phyloP scores from a whole-genome alignment of 176 grass and related monocot species.

The Ensete glaucum region DNA sequence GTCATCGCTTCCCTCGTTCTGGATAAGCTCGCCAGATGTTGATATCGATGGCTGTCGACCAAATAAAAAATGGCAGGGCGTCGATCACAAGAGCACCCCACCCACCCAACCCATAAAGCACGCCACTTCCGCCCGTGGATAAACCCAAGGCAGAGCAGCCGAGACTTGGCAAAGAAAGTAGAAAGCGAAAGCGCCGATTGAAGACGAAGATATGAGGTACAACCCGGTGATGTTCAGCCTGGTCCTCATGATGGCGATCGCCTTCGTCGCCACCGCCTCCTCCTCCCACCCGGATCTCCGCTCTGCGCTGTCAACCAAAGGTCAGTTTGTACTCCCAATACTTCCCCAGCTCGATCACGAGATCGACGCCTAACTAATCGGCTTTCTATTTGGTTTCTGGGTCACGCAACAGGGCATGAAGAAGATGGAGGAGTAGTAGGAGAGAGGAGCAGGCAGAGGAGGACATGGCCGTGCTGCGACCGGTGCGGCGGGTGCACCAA shows the following conservation, averaged over 20 bases:
- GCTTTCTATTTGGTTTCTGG: slow-evolving; percentile 1
- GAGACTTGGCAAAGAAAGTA: too few relatives aligned
- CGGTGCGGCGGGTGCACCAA: slow-evolving; percentile 63
- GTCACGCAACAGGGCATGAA: background rate
- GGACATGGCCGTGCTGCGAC: slow-evolving; percentile 71
- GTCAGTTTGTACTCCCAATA: background rate
- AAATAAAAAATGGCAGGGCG: background rate
- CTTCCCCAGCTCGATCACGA: background rate
- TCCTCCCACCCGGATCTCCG: slow-evolving; percentile 12
- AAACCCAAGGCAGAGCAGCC: too few relatives aligned
- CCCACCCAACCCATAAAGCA: too few relatives aligned
- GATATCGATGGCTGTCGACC: background rate
- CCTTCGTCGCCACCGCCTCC: slow-evolving; percentile 2
- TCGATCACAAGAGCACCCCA: too few relatives aligned
- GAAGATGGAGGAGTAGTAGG: background rate
- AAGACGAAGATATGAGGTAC: background rate
- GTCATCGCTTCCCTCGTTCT: background rate
- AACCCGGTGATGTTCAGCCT: background rate
- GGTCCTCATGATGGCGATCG: slow-evolving; percentile 14
- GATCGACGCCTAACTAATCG: background rate
- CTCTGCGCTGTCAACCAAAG: slow-evolving; percentile 10
- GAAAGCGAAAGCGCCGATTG: background rate
- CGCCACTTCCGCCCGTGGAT: too few relatives aligned
- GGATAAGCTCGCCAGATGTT: background rate
- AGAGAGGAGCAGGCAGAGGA: background rate